Conservation (phyloP, 1,139 yeast species). For the Sugiyamaella neomexicana region DNA sequence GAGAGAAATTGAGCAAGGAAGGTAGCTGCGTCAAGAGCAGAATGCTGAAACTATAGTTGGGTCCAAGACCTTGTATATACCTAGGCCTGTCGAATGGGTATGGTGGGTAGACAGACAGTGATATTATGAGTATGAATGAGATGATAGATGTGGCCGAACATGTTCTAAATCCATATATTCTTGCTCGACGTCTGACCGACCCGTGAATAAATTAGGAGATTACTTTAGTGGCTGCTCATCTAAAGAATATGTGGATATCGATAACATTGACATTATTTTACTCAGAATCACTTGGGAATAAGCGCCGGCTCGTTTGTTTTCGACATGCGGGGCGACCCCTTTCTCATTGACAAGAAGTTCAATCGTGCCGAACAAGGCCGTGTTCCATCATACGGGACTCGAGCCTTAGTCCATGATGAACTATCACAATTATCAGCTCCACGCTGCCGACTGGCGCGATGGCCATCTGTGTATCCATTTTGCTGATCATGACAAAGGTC, state of each 20-base stretch:
- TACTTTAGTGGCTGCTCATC: conserved; percentile 26
- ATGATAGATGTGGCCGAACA: conserved; percentile 36
- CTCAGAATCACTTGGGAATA: conserved; percentile 34
- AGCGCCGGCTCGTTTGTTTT: conserved; percentile 38
- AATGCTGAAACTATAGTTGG: too few relatives aligned
- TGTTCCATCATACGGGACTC: conserved; percentile 37
- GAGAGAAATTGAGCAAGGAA: too few relatives aligned
- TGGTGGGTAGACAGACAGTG: conserved; percentile 42
- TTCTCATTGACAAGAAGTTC: conserved; percentile 22
- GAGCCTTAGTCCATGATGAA: conserved; percentile 41
- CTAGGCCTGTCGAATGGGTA: conserved; percentile 42
- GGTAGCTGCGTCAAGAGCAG: too few relatives aligned
- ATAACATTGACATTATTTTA: conserved; percentile 29
- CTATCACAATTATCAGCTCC: conserved; percentile 28
- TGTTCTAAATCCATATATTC: conserved; percentile 34
- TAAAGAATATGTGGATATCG: conserved; percentile 26
- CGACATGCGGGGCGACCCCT: conserved; percentile 29
- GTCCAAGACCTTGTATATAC: too few relatives aligned
- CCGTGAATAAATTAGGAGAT: conserved; percentile 26
- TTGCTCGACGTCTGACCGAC: conserved; percentile 31
- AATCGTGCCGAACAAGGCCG: conserved; percentile 26
- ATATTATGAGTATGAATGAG: conserved; percentile 38
- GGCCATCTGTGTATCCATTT: conserved; percentile 36
- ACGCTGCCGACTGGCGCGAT: conserved; percentile 28
- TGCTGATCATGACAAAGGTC: conserved; percentile 29